A percentile compares a stretch with the other conserved stretches of the same genome.
Conservation (phyloP, 495 filamentous ascomycete species). For the Alectoria sarmentosa region DNA sequence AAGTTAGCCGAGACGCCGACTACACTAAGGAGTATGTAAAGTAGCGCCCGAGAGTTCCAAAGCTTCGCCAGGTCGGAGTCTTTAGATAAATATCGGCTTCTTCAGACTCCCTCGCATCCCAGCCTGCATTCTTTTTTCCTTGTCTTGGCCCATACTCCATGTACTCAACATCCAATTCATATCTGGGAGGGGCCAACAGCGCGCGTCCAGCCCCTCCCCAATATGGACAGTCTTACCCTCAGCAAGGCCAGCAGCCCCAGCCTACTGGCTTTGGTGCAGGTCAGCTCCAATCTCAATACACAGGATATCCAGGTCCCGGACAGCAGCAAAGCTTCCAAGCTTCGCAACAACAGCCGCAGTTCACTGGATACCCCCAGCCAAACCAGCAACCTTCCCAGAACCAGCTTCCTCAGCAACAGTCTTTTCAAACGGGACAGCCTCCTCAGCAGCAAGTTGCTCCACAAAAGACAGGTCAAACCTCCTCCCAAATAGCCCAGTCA, state of each 20-base stretch:
- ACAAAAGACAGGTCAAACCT: constrained; percentile 65
- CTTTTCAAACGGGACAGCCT: constrained; percentile 36
- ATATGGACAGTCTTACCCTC: constrained; percentile 48
- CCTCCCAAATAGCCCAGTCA: constrained; percentile 77
- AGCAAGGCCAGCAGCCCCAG: constrained; percentile 53
- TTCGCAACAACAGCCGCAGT: constrained; percentile 59
- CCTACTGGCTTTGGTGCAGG: constrained; percentile 40
- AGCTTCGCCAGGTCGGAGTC: neutral
- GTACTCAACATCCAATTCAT: constrained; percentile 85
- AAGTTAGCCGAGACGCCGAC: neutral
- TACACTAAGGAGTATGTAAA: too few relatives aligned
- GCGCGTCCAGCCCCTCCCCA: constrained; percentile 64
- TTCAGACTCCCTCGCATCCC: neutral
- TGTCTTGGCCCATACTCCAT: constrained; percentile 30
- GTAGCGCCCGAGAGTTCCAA: neutral
- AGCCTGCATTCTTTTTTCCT: neutral
- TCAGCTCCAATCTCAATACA: constrained; percentile 41
- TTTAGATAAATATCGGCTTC: too few relatives aligned
- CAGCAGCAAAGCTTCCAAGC: constrained; percentile 53
- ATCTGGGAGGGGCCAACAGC: constrained; percentile 67
- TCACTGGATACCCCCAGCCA: constrained; percentile 47
- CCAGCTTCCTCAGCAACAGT: constrained; percentile 31
- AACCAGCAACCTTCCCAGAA: constrained; percentile 31
- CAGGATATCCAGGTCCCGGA: constrained; percentile 44
- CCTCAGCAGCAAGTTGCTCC: constrained; percentile 43